These are phyloP conservation scores for Cicer arietinum DNA, from an alignment of 306 rosid species.

Conservation along the genomic window DNA sequence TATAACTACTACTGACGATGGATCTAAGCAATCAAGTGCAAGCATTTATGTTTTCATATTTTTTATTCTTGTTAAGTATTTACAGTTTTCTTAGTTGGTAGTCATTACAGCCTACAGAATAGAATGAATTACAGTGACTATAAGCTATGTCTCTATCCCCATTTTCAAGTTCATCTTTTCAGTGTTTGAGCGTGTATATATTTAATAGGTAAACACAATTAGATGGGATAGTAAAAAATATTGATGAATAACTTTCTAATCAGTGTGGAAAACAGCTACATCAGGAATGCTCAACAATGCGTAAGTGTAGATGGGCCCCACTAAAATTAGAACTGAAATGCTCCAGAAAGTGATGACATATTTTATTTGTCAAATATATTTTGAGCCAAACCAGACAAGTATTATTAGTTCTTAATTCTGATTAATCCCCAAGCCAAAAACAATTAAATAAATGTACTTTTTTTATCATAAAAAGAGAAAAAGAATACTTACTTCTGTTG, in stretches of 20 bases:
- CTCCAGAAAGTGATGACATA: slow-evolving; percentile 6
- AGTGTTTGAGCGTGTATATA: slow-evolving; percentile 28
- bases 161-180: slow-evolving; percentile 31
- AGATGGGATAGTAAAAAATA: slow-evolving; percentile 5
- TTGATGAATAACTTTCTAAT: slow-evolving; percentile 16
- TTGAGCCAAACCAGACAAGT: slow-evolving; percentile 23
- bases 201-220: slow-evolving; percentile 24
- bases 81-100: slow-evolving; percentile 29
- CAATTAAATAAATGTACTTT: neutral
- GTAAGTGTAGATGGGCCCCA: neutral
- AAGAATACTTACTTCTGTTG: slow-evolving; percentile 70
- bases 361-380: slow-evolving; percentile 14
- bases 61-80: slow-evolving; percentile 21
- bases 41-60: slow-evolving; percentile 4
- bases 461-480: neutral
- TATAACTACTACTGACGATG: slow-evolving; percentile 4
- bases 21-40: slow-evolving; percentile 26
- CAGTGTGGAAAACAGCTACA: slow-evolving; percentile 17
- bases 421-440: slow-evolving; percentile 29
- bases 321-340: slow-evolving; percentile 9
- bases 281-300: slow-evolving; percentile 19
- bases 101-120: slow-evolving; percentile 30
- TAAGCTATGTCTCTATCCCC: slow-evolving; percentile 6
- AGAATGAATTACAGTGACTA: slow-evolving; percentile 6
- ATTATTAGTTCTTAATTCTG: slow-evolving; percentile 2